Evolutionary conservation across 306 rosid species (phyloP).

Genomic region (Malus sylvestris): DNA sequence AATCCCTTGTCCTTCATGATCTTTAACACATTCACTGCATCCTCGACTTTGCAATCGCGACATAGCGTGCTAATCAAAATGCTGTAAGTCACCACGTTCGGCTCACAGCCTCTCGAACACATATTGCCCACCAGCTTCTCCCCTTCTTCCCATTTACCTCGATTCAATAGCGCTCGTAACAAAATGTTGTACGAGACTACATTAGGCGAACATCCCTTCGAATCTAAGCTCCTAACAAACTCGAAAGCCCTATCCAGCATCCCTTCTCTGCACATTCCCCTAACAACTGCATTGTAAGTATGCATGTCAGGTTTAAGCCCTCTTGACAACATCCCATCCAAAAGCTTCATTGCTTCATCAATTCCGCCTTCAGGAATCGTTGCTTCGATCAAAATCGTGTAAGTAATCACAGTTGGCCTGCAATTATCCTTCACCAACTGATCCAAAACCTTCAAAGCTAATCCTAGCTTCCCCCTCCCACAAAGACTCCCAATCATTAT

Average conservation of each 20-base stretch:
- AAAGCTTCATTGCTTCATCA: slow-evolving; percentile 57
- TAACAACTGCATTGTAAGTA: slow-evolving; percentile 58
- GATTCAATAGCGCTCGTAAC: slow-evolving; percentile 49
- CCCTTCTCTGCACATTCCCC: slow-evolving; percentile 70
- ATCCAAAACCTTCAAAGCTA: slow-evolving; percentile 52
- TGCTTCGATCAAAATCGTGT: slow-evolving; percentile 77
- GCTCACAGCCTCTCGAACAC: slow-evolving; percentile 55
- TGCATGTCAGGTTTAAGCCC: slow-evolving; percentile 69
- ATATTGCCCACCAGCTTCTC: slow-evolving; percentile 52
- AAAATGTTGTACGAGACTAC: slow-evolving; percentile 58
- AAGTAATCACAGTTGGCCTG: slow-evolving; percentile 69
- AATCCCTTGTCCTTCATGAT: slow-evolving; percentile 71
- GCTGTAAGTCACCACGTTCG: slow-evolving; percentile 59
- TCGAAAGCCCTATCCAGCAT: slow-evolving; percentile 62
- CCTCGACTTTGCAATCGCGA: slow-evolving; percentile 52
- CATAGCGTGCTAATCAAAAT: slow-evolving; percentile 60
- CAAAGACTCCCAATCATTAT: slow-evolving; percentile 78
- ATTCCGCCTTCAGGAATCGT: slow-evolving; percentile 58
- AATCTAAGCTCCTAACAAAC: slow-evolving; percentile 35
- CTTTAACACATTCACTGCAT: slow-evolving; percentile 58
- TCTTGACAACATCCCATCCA: slow-evolving; percentile 62
- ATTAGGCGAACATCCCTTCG: slow-evolving; percentile 57
- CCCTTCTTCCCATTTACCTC: slow-evolving; percentile 59
- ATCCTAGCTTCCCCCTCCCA: slow-evolving; percentile 49
- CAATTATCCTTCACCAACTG: slow-evolving; percentile 60